phyloP scores from a whole-genome alignment of 1,284 basidiomycete genomes.

The Afroboletus lepidellus region DNA sequence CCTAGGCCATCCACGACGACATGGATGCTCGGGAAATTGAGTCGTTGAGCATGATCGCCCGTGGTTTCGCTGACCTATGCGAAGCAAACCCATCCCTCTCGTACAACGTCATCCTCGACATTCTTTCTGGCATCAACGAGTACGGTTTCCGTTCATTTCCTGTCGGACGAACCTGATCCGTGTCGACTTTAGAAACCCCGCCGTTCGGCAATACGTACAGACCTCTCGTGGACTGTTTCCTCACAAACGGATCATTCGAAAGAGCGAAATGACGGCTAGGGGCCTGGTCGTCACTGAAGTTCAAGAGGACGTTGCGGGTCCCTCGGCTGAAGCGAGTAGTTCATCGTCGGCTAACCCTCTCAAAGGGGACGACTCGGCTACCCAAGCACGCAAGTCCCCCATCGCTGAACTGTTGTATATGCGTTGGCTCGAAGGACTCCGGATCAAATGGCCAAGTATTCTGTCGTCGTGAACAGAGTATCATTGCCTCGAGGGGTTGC shows the following conservation, averaged over 20 bases:
- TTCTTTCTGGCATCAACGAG: slow-evolving; percentile 90
- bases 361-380: slow-evolving; percentile 37
- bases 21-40: slow-evolving; percentile 88
- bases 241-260: slow-evolving; percentile 73
- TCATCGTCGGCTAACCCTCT: slow-evolving; percentile 28
- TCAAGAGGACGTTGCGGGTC: slow-evolving; percentile 61
- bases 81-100: slow-evolving; percentile 80
- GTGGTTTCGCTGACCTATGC: slow-evolving; percentile 85
- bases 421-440: slow-evolving; percentile 91
- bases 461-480: slow-evolving; percentile 38
- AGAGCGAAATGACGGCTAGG: slow-evolving; percentile 78
- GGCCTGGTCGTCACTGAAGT: slow-evolving; percentile 78
- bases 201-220: slow-evolving; percentile 77
- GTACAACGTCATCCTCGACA: slow-evolving; percentile 84
- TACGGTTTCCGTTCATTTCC: slow-evolving; percentile 41
- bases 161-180: neutral
- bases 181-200: slow-evolving; percentile 51
- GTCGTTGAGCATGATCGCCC: slow-evolving; percentile 83
- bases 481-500: too few species aligned
- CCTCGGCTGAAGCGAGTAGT: slow-evolving; percentile 39
- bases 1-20: slow-evolving; percentile 75
- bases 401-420: slow-evolving; percentile 94
- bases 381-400: slow-evolving; percentile 63
- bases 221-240: slow-evolving; percentile 72
- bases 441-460: slow-evolving; percentile 83